Evolutionary conservation across 495 filamentous ascomycete genomes (phyloP).

Genomic region (Clohesyomyces aquaticus): DNA sequence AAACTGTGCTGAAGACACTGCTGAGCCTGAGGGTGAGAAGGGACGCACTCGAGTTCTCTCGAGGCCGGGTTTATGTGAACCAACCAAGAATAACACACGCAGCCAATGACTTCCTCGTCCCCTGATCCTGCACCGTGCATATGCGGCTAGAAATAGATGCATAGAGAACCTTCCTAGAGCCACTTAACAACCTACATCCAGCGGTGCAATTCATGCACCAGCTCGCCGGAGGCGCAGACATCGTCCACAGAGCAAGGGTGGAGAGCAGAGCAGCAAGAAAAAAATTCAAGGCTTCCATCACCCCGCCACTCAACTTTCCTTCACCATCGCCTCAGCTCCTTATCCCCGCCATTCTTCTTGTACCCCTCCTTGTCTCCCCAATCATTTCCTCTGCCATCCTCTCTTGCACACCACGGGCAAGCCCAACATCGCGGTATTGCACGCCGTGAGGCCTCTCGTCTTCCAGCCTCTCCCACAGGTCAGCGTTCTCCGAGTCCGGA

Average conservation of each 20-base stretch:
- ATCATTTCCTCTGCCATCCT: background rate
- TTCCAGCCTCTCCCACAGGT: background rate
- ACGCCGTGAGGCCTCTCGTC: background rate
- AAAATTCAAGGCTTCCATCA: background rate
- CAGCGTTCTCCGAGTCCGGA: background rate
- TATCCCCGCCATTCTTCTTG: background rate
- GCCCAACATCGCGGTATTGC: background rate
- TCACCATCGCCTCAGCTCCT: no score
- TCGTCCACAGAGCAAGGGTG: background rate
- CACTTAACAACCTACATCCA: conserved; percentile 14
- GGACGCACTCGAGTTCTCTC: background rate
- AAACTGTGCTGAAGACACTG: background rate
- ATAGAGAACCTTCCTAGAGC: conserved; percentile 28
- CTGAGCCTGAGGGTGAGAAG: background rate
- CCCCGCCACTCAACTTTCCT: background rate
- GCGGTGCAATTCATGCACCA: conserved; percentile 7
- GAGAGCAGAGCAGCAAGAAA: background rate
- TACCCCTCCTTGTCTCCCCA: background rate
- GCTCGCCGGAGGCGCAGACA: background rate
- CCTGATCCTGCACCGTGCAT: conserved; percentile 33
- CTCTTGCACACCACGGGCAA: background rate
- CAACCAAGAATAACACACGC: conserved; percentile 3
- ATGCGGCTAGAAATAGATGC: conserved; percentile 35
- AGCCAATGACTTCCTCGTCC: conserved; percentile 14
- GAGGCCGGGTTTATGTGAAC: background rate